Base-by-base conservation (phyloP, 805 yeast species). In the Metschnikowia shivogae region DNA sequence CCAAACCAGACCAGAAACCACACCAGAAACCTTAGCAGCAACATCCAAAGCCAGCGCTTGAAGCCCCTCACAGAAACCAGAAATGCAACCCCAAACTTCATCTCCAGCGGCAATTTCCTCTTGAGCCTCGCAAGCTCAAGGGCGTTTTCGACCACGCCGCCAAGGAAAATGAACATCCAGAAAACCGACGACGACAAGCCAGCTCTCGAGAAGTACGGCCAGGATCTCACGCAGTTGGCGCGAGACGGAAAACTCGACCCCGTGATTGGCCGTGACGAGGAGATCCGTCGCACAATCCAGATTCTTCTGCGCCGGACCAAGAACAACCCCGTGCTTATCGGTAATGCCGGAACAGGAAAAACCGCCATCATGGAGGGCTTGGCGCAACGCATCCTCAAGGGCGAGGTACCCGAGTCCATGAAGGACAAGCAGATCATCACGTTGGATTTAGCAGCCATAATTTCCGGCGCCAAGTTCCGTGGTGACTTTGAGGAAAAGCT, bases 301-400 rank as follows among this genome's bases (percentile, higher is more conserved):
- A 90, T 92, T 39, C 68, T 92, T 36, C 88, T 97, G 1, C 73
- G 99, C 55, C 76, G 98, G 62, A 89, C 97, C 1, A 92, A 92
- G 65, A 93, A 93, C 63, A 92, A 92, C 59, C 99, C 99, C 0
- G 96, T 93, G 1, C 65, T 92, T 44, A 89, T 93, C 34, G 99
- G 99, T 50, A 81, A 86, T 54, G 99, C 99, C 1, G 99, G 99
- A 68, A 95, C 97, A 0, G 99, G 99, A 69, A 92, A 92, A 64
- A 93, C 98, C 0, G 95, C 98, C 6, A 81, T 93, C 46, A 86
- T 93, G 80, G 99, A 93, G 61, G 99, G 98, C 0, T 72, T 93
- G 33, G 98, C 98, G 0, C 98, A 93, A 65, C 73, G 97, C 57
- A 90, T 93, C 40, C 81, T 88, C 7, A 80, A 85, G 45, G 92